Evolutionary conservation across 805 yeast species (phyloP), one percentile per base, ranked within the genome.

Genomic region (Candida succiphila): DNA sequence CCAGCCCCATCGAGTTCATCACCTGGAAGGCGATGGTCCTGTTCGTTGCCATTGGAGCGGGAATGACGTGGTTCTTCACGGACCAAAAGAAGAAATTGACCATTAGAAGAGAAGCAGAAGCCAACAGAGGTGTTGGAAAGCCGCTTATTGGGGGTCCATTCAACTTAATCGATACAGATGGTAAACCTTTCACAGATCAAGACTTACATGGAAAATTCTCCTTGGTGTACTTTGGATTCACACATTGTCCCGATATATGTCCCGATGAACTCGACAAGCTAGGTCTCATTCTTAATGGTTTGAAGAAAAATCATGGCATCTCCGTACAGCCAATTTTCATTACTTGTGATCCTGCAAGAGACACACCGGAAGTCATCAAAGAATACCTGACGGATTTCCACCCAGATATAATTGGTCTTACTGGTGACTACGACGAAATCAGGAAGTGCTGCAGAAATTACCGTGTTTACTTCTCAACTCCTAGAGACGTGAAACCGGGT

Each of bases 171-270:
- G 95, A 89, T 52, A 67, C 71, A 23, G 60, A 86, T 33, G 87
- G 88, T 25, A 58, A 79, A 19, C 57, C 54, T 15, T 92, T 92
- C 56, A 86, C 96, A 2, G 76, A 86, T 19, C 65, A 84, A 40
- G 69, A 89, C 45, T 61, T 92, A 49, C 58, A 71, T 40, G 92
- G 88, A 23, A 79, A 74, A 53, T 92, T 87, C 58, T 75, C 89
- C 9, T 63, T 92, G 30, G 57, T 89, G n/a, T 92, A 92, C 56
- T 92, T 92, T 60, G 98, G 98, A 0, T 92, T 92, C 63, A 83
- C 96, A 4, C 88, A 88, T 60, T 92, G 98, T 61, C 98, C 98
- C 6, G 98, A 92, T 59, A 88, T 92, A 34, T 92, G 98, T 58
- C 98, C 98, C 9, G 98, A 92, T 56, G 98, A 92, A 56, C 70